Conservation (phyloP, 148 eudicot genomes). For the Rhododendron molle region DNA sequence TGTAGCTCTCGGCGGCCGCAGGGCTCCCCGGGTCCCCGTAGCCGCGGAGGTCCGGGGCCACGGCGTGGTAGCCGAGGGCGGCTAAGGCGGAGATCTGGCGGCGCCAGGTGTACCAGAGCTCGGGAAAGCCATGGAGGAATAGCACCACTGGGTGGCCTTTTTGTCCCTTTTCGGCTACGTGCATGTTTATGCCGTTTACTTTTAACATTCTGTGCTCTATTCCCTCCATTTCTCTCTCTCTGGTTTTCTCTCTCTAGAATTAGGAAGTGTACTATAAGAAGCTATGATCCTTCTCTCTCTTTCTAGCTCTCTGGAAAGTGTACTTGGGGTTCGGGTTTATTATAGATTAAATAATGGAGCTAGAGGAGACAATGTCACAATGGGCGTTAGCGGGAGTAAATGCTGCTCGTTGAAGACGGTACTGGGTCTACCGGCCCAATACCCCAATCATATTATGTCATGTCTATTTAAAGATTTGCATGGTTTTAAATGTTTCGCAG, state of each 20-base stretch:
- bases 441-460: too few relatives aligned
- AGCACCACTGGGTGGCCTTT: constrained; percentile 25
- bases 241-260: neutral
- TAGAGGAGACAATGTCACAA: neutral
- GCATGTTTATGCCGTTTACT: constrained; percentile 45
- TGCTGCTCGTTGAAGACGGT: neutral
- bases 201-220: constrained; percentile 30
- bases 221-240: constrained; percentile 13
- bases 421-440: too few relatives aligned
- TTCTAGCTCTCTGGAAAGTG: neutral
- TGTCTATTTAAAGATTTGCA: too few relatives aligned
- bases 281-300: neutral
- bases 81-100: constrained; percentile 41
- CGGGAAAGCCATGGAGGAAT: constrained; percentile 55
- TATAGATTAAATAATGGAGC: neutral
- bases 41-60: constrained; percentile 58
- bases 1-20: constrained; percentile 25
- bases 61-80: constrained; percentile 33
- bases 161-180: constrained; percentile 44
- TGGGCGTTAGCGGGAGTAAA: neutral
- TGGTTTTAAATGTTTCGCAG: too few relatives aligned
- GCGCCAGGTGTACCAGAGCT: constrained; percentile 53
- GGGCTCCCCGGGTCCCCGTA: constrained; percentile 66
- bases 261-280: neutral
- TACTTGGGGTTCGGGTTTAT: neutral